Conservation (phyloP, 176 grass and related monocot species). For the Urochloa ruziziensis region DNA sequence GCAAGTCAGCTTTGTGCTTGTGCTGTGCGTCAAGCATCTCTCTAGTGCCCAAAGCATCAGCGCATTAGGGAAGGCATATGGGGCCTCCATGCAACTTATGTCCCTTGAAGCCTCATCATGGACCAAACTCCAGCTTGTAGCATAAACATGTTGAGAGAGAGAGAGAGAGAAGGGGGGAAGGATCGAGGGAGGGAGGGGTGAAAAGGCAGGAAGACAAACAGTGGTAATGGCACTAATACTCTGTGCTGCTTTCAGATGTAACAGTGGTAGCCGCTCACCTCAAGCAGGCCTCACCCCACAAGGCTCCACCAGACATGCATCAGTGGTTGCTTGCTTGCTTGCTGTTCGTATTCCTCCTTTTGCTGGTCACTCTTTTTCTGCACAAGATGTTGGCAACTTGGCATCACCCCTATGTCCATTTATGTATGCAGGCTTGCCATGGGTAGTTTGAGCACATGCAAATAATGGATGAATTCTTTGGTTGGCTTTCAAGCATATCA, state of each 20-base stretch:
- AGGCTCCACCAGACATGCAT: slow-evolving; percentile 33
- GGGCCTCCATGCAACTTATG: slow-evolving; percentile 63
- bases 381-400: slow-evolving; percentile 37
- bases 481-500: background rate
- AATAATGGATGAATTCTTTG: background rate
- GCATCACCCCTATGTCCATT: slow-evolving; percentile 38
- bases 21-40: slow-evolving; percentile 27
- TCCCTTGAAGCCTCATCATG: slow-evolving; percentile 57
- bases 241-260: slow-evolving; percentile 53
- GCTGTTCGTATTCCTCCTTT: slow-evolving; percentile 31
- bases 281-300: slow-evolving; percentile 26
- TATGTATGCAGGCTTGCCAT: slow-evolving; percentile 35
- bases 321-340: slow-evolving; percentile 33
- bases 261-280: slow-evolving; percentile 34
- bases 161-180: slow-evolving; percentile 8
- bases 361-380: slow-evolving; percentile 33
- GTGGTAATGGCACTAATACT: slow-evolving; percentile 40
- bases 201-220: slow-evolving; percentile 25
- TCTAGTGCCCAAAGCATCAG: slow-evolving; percentile 32
- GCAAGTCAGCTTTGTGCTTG: slow-evolving; percentile 29
- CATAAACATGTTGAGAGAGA: slow-evolving; percentile 24
- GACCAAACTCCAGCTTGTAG: slow-evolving; percentile 61
- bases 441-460: slow-evolving; percentile 16
- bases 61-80: slow-evolving; percentile 55
- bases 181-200: background rate